Evolutionary conservation across 306 rosid species (phyloP).

Genomic region (Lotus japonicus): DNA sequence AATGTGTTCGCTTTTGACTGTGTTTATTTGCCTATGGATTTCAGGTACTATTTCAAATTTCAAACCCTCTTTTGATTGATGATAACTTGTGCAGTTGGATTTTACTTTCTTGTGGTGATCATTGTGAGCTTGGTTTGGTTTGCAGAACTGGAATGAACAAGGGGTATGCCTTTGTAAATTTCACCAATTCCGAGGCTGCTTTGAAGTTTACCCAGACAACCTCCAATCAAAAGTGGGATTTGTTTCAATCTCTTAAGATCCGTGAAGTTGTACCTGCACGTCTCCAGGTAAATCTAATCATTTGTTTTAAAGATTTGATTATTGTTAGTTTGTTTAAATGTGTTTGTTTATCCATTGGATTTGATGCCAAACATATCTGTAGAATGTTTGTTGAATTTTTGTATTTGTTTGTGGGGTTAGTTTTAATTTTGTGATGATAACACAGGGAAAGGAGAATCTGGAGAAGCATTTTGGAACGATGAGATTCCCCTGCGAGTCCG

Average conservation of each 20-base stretch:
- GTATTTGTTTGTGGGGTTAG: too few species aligned
- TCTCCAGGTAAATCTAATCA: too few species aligned
- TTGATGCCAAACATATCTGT: too few species aligned
- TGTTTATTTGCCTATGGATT: conserved; percentile 60
- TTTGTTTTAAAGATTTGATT: too few species aligned
- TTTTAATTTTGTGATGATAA: too few species aligned
- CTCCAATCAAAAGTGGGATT: conserved; percentile 30
- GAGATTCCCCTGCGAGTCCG: conserved; percentile 29
- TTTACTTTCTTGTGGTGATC: too few species aligned
- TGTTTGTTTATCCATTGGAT: too few species aligned
- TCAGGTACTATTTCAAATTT: conserved; percentile 23
- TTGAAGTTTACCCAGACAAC: conserved; percentile 34
- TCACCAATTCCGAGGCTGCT: conserved; percentile 39
- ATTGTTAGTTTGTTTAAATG: too few species aligned
- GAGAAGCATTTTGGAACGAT: conserved; percentile 28
- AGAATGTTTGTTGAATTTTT: not conserved
- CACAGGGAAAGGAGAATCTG: conserved; percentile 44
- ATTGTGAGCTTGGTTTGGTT: not conserved
- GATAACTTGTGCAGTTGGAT: too few species aligned
- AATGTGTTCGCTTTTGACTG: conserved; percentile 42
- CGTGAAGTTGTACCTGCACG: conserved; percentile 42
- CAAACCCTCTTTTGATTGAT: too few species aligned
- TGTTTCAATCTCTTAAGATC: conserved; percentile 41
- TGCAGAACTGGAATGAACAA: conserved; percentile 47
- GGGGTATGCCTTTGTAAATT: conserved; percentile 71